Conservation (phyloP, 495 filamentous ascomycete species). For the Penicillium simplicissimum region DNA sequence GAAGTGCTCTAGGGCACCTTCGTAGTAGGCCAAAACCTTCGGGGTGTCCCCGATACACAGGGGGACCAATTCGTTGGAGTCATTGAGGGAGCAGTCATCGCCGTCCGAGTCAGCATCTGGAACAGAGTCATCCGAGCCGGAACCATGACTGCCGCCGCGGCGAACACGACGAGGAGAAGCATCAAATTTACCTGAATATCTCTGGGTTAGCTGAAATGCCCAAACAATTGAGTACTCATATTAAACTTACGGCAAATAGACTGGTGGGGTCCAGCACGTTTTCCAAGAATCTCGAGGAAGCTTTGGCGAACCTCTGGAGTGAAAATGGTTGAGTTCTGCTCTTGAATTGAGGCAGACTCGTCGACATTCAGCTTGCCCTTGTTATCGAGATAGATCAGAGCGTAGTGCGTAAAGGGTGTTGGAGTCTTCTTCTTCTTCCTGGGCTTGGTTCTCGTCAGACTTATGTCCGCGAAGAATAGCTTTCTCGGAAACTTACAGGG, state of each 20-base stretch:
- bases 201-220: too few species aligned
- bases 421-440: constrained; percentile 38
- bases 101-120: constrained; percentile 31
- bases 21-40: constrained; percentile 43
- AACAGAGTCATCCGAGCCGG: constrained; percentile 21
- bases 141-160: constrained; percentile 33
- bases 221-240: neutral
- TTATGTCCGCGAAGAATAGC: neutral
- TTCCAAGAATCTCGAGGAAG: constrained; percentile 41
- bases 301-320: constrained; percentile 40
- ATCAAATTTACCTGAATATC: constrained; percentile 15
- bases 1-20: constrained; percentile 59
- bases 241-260: constrained; percentile 34
- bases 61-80: constrained; percentile 37
- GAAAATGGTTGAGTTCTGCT: constrained; percentile 39
- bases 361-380: constrained; percentile 38
- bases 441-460: constrained; percentile 25
- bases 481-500: constrained; percentile 32
- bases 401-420: constrained; percentile 40
- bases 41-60: constrained; percentile 41
- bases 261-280: constrained; percentile 34
- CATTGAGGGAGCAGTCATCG: constrained; percentile 25
- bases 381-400: constrained; percentile 46
- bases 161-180: constrained; percentile 35
- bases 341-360: constrained; percentile 40